Evolutionary conservation across 2,329 filamentous ascomycete genomes (phyloP).

Genomic region (Curvularia spicifera): DNA sequence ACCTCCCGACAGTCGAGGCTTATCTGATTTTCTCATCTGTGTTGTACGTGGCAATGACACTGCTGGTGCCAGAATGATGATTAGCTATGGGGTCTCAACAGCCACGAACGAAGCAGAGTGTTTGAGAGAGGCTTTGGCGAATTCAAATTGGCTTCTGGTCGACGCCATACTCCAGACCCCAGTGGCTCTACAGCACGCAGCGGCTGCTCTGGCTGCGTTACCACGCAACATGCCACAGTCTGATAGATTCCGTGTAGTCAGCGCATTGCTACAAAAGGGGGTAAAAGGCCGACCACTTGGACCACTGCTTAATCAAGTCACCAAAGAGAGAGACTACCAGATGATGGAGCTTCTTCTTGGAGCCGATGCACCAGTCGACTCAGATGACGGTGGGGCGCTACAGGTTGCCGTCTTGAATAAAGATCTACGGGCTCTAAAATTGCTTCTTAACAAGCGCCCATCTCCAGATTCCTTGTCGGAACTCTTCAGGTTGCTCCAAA

Average conservation of each 20-base stretch:
- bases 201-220: constrained; percentile 33
- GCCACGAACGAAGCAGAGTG: constrained; percentile 40
- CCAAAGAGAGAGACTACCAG: constrained; percentile 38
- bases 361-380: constrained; percentile 34
- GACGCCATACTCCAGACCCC: constrained; percentile 35
- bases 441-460: constrained; percentile 32
- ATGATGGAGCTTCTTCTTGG: constrained; percentile 39
- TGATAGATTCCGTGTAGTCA: constrained; percentile 37
- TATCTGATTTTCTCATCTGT: constrained; percentile 40
- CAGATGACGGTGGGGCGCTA: constrained; percentile 28
- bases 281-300: constrained; percentile 37
- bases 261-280: constrained; percentile 35
- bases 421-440: constrained; percentile 30
- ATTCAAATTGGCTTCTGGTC: constrained; percentile 39
- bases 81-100: constrained; percentile 41
- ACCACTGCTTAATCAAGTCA: constrained; percentile 36
- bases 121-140: constrained; percentile 34
- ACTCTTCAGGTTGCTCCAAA: constrained; percentile 32
- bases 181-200: constrained; percentile 38
- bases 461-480: constrained; percentile 30
- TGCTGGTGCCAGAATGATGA: constrained; percentile 39
- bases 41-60: constrained; percentile 39
- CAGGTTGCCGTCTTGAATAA: constrained; percentile 33
- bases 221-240: constrained; percentile 26
- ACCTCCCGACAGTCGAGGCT: constrained; percentile 32